phyloP scores from a whole-genome alignment of 192 early-diverging fungal species.

The Backusella mclennaniae region DNA sequence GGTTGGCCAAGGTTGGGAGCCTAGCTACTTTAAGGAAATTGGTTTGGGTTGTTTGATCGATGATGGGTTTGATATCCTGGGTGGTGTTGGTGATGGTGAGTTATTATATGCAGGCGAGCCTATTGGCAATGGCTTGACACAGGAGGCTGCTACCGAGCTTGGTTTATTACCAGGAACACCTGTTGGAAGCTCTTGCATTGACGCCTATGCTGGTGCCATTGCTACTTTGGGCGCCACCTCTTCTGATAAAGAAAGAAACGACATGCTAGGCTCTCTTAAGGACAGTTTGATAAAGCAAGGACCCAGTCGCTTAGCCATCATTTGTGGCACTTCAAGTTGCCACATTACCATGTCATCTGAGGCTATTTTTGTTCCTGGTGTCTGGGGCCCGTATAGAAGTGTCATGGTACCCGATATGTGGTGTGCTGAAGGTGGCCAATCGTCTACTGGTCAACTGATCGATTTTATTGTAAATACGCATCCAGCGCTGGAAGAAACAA shows the following conservation, averaged over 20 bases:
- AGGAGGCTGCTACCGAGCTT: constrained; percentile 51
- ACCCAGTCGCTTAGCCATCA: constrained; percentile 52
- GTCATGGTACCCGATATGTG: constrained; percentile 56
- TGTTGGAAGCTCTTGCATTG: constrained; percentile 68
- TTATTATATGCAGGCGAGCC: constrained; percentile 50
- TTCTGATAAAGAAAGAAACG: constrained; percentile 21
- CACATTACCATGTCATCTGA: constrained; percentile 57
- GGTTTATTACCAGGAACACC: constrained; percentile 50
- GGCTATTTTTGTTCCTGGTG: constrained; percentile 59
- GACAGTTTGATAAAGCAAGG: neutral
- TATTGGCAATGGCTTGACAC: constrained; percentile 51
- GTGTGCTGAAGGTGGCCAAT: constrained; percentile 72
- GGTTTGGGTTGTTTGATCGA: constrained; percentile 53
- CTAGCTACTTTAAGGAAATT: constrained; percentile 49
- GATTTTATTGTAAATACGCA: constrained; percentile 60
- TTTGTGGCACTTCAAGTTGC: constrained; percentile 73
- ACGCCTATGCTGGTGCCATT: constrained; percentile 73
- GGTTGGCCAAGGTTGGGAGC: constrained; percentile 53
- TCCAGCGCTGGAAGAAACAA: constrained; percentile 44
- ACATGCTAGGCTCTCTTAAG: neutral
- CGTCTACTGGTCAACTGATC: constrained; percentile 66
- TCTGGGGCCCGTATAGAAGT: constrained; percentile 60
- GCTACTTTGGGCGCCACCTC: constrained; percentile 48
- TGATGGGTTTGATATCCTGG: constrained; percentile 41
- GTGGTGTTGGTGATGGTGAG: constrained; percentile 37